Conservation (phyloP, 148 eudicot species). For the Cornus kousa region DNA sequence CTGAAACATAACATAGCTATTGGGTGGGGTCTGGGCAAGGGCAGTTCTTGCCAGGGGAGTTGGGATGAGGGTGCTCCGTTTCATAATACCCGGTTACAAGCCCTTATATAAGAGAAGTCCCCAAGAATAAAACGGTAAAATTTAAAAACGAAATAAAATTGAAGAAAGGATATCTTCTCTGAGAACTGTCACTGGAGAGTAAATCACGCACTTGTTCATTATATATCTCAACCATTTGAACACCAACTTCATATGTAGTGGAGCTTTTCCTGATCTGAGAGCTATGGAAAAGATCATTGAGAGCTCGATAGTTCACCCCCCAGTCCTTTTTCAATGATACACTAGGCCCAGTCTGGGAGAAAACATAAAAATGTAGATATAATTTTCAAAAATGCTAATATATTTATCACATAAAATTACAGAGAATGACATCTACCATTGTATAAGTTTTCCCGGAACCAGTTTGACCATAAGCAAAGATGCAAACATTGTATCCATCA, state of each 20-base stretch:
- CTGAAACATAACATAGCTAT: too few species aligned
- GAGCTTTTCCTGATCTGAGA: conserved; percentile 72
- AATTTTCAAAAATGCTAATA: neutral
- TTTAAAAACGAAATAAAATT: neutral
- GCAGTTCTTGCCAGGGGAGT: too few species aligned
- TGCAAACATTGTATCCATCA: too few species aligned
- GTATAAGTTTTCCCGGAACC: too few species aligned
- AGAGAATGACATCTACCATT: conserved; percentile 39
- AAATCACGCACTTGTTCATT: conserved; percentile 97
- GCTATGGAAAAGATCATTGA: conserved; percentile 77
- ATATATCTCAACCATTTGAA: conserved; percentile 91
- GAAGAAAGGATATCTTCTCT: conserved; percentile 81
- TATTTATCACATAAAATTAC: conserved; percentile 4
- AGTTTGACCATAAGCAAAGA: too few species aligned
- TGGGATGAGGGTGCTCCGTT: too few species aligned
- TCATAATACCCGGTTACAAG: neutral
- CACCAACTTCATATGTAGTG: conserved; percentile 67
- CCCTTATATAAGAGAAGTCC: neutral
- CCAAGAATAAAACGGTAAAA: neutral
- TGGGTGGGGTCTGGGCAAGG: too few species aligned
- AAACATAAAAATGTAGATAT: conserved; percentile 3
- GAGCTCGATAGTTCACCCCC: conserved; percentile 90
- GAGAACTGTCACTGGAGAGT: conserved; percentile 54
- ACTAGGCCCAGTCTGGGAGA: conserved; percentile 73
- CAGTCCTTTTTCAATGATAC: conserved; percentile 61